A percentile compares a stretch with the other conserved stretches of the same genome.
These are phyloP conservation scores for Stylonectria norvegica DNA, from an alignment of 2,329 filamentous ascomycete genomes.

Conservation along the genomic window DNA sequence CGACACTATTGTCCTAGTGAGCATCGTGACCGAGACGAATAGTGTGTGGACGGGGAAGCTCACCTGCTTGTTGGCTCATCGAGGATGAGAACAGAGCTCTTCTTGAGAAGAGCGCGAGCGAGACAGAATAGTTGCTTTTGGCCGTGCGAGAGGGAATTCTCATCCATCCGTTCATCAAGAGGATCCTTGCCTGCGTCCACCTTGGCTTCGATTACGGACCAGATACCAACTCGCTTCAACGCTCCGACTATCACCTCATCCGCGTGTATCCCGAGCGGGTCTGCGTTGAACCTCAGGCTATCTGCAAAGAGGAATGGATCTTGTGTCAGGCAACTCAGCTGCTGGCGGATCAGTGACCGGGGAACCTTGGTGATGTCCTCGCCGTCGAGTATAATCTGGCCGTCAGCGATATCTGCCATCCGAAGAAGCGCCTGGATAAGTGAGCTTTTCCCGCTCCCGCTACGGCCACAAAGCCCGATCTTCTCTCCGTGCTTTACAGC, in stretches of 20 bases:
- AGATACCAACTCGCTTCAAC: conserved; percentile 46
- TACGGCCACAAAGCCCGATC: conserved; percentile 45
- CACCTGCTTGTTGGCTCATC: conserved; percentile 42
- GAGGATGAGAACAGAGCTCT: conserved; percentile 26
- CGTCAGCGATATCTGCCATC: conserved; percentile 43
- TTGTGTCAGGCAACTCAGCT: conserved; percentile 48
- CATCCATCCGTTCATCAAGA: conserved; percentile 34
- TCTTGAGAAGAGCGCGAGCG: conserved; percentile 29
- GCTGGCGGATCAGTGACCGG: conserved; percentile 25
- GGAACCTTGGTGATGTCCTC: conserved; percentile 34
- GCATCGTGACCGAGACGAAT: background rate
- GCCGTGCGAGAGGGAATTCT: conserved; percentile 36
- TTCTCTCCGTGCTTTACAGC: conserved; percentile 34
- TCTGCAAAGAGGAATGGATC: conserved; percentile 50
- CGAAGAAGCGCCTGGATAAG: conserved; percentile 46
- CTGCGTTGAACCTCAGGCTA: conserved; percentile 48
- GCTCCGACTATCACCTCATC: conserved; percentile 43
- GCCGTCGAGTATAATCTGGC: conserved; percentile 45
- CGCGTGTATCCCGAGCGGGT: conserved; percentile 37
- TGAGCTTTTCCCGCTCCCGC: conserved; percentile 36
- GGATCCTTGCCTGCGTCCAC: conserved; percentile 29
- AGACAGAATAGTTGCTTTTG: conserved; percentile 34
- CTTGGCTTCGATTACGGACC: conserved; percentile 38
- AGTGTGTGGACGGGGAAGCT: background rate
- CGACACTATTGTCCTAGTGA: conserved; percentile 23